Percentiles rank a stretch among this genome's conserved stretches.
Conservation (phyloP, 257 asterid genomes). For the Solanum megistacrolobum region DNA sequence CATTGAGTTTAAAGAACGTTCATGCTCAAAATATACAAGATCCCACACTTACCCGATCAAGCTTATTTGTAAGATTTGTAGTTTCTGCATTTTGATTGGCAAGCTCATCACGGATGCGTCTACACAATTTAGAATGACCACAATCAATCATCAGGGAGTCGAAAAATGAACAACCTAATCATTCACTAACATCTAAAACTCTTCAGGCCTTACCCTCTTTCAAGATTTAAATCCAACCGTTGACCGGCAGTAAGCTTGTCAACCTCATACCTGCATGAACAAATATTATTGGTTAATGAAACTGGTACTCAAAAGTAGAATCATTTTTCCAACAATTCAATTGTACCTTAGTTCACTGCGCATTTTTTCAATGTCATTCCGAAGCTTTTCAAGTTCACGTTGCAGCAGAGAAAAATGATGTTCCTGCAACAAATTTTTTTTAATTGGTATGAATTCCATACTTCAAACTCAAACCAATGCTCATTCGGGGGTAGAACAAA, state of each 20-base stretch:
- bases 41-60: conserved; percentile 32
- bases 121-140: background rate
- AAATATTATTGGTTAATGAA: background rate
- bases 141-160: background rate
- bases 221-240: conserved; percentile 62
- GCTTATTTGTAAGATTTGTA: conserved; percentile 39
- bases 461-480: background rate
- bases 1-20: background rate
- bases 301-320: background rate
- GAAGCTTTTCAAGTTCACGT: conserved; percentile 56
- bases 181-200: background rate
- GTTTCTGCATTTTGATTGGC: conserved; percentile 41
- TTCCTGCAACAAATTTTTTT: conserved; percentile 23
- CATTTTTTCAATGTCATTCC: conserved; percentile 53
- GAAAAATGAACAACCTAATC: background rate
- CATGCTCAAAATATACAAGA: background rate
- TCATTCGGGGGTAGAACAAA: background rate
- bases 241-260: conserved; percentile 55
- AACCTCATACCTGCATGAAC: conserved; percentile 40
- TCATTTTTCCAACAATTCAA: background rate
- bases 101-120: conserved; percentile 50
- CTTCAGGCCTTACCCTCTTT: conserved; percentile 32
- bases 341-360: conserved; percentile 52
- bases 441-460: background rate
- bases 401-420: conserved; percentile 57